phyloP scores from a whole-genome alignment of 495 filamentous ascomycete species.

The Penicillium paxilli region DNA sequence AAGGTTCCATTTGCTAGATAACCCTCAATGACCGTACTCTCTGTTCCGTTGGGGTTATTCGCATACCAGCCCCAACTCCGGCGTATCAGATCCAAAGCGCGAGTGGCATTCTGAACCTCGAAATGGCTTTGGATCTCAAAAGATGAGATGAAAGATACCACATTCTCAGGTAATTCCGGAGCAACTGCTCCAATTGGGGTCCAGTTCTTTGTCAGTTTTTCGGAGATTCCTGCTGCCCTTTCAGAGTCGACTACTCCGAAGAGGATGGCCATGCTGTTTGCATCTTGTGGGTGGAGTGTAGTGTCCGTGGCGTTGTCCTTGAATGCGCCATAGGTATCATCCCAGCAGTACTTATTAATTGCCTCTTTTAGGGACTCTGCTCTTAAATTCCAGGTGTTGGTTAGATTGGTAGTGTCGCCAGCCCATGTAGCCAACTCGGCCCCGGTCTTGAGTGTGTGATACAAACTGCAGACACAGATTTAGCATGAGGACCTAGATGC shows the following conservation, averaged over 20 bases:
- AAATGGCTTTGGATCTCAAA: conserved; percentile 63
- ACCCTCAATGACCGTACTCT: conserved; percentile 61
- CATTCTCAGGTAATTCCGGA: conserved; percentile 56
- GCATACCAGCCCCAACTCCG: conserved; percentile 64
- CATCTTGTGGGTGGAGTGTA: conserved; percentile 50
- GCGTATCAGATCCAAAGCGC: conserved; percentile 57
- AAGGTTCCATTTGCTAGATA: conserved; percentile 55
- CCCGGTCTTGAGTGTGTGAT: conserved; percentile 51
- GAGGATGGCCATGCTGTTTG: conserved; percentile 49
- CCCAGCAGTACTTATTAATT: conserved; percentile 52
- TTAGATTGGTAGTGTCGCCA: conserved; percentile 41
- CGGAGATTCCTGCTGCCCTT: conserved; percentile 39
- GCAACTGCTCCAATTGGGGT: conserved; percentile 58
- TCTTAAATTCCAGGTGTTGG: conserved; percentile 41
- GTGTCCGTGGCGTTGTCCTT: conserved; percentile 55
- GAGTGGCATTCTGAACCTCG: conserved; percentile 40
- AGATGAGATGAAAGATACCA: conserved; percentile 61
- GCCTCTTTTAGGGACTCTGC: conserved; percentile 38
- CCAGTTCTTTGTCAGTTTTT: conserved; percentile 53
- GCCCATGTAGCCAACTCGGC: conserved; percentile 52
- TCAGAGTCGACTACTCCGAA: conserved; percentile 37
- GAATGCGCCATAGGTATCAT: conserved; percentile 53
- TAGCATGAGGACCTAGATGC: neutral
- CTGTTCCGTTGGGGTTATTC: conserved; percentile 59
- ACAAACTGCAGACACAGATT: conserved; percentile 37